These are phyloP conservation scores for Dispira simplex DNA, from an alignment of 192 early-diverging fungal species.

Conservation along the genomic window DNA sequence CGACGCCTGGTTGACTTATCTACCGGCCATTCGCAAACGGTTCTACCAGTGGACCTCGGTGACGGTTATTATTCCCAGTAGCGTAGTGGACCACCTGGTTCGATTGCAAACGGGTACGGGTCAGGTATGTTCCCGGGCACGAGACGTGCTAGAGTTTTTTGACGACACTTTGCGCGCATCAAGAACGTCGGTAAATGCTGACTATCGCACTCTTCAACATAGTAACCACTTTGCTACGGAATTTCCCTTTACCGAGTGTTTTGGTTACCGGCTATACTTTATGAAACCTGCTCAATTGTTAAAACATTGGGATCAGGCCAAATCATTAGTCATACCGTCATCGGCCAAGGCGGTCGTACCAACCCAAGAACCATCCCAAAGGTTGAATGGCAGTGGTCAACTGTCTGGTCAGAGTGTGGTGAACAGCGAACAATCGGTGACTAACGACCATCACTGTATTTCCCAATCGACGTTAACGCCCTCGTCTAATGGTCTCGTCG, in stretches of 20 bases:
- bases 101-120: not conserved
- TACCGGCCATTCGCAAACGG: not conserved
- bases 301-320: slow-evolving; percentile 2
- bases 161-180: no score
- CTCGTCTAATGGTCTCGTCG: no score
- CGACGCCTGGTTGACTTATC: not conserved
- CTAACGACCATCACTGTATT: no score
- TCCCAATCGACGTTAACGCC: no score
- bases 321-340: no score
- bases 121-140: not conserved
- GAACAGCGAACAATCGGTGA: no score
- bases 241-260: slow-evolving; percentile 2
- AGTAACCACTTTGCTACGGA: not conserved
- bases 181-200: no score
- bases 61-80: not conserved
- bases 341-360: no score
- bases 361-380: no score
- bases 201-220: no score
- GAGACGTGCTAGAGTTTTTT: not conserved
- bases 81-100: not conserved
- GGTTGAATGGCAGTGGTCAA: no score
- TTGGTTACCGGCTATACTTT: not conserved
- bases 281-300: not conserved
- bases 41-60: not conserved
- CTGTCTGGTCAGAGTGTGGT: no score